Conservation (phyloP, 345 rosid species). For the Gossypium australe region DNA sequence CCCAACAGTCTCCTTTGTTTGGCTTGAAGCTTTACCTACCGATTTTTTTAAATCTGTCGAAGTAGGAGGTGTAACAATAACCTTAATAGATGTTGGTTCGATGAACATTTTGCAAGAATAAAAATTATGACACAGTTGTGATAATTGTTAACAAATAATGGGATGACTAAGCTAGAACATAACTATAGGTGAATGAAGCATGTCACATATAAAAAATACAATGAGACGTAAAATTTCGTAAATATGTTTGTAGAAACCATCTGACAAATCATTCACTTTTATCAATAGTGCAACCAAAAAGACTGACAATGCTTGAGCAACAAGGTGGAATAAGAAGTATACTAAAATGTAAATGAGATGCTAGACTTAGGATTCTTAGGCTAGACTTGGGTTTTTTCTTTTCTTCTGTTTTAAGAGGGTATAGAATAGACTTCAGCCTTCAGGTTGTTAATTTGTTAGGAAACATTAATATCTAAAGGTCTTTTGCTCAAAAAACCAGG, state of each 20-base stretch:
- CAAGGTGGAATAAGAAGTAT: neutral
- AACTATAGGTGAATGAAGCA: neutral
- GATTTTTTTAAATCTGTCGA: too few relatives aligned
- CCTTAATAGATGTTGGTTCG: too few relatives aligned
- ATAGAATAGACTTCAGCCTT: neutral
- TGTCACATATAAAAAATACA: neutral
- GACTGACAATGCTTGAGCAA: neutral
- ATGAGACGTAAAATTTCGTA: neutral
- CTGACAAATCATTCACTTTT: neutral
- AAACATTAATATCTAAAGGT: neutral
- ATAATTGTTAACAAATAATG: neutral
- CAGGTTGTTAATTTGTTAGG: neutral
- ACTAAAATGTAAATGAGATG: neutral
- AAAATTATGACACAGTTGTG: too few relatives aligned
- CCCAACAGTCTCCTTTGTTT: too few relatives aligned
- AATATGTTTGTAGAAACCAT: neutral
- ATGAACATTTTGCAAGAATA: too few relatives aligned
- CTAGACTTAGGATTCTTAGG: neutral
- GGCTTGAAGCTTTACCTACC: too few relatives aligned
- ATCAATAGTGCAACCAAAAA: neutral
- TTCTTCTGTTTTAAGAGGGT: neutral
- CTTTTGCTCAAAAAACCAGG: neutral
- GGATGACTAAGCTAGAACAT: neutral
- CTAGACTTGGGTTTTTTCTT: neutral
- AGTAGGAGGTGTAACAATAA: too few relatives aligned